Conservation (phyloP, 768 basidiomycete species). For the Boletus vinaceobasis region DNA sequence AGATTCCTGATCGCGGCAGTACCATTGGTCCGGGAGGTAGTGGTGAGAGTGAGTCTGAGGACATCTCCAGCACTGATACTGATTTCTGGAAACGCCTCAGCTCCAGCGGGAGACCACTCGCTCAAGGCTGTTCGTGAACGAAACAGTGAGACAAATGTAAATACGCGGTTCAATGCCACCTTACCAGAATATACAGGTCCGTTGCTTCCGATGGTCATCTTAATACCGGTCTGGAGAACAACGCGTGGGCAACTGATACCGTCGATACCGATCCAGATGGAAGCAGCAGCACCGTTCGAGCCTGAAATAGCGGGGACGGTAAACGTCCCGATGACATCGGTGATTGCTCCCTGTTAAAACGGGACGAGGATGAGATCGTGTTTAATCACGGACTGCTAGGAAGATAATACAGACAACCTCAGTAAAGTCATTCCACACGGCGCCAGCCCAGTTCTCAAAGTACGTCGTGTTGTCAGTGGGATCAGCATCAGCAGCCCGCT, state of each 20-base stretch:
- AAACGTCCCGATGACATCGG: not conserved
- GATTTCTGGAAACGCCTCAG: not conserved
- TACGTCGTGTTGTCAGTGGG: no score
- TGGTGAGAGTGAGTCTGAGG: not conserved
- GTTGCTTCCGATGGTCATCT: not conserved
- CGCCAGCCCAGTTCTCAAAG: not conserved
- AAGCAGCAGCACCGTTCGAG: not conserved
- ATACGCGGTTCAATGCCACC: no score
- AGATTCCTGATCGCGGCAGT: not conserved
- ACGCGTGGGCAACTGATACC: not conserved
- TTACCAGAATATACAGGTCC: not conserved
- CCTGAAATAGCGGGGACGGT: not conserved
- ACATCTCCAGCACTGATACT: conserved; percentile 4
- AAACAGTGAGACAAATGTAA: not conserved
- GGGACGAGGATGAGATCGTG: not conserved
- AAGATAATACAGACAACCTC: not conserved
- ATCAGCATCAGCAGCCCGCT: no score
- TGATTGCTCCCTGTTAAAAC: not conserved
- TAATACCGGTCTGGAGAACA: not conserved
- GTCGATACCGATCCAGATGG: not conserved
- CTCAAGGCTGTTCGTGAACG: conserved; percentile 1
- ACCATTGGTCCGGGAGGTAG: not conserved
- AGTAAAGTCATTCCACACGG: no score
- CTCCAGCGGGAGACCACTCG: not conserved
- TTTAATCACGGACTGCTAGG: not conserved